These are phyloP conservation scores for Bathelium albidoporum DNA, from an alignment of 495 filamentous ascomycete genomes.

Conservation along the genomic window DNA sequence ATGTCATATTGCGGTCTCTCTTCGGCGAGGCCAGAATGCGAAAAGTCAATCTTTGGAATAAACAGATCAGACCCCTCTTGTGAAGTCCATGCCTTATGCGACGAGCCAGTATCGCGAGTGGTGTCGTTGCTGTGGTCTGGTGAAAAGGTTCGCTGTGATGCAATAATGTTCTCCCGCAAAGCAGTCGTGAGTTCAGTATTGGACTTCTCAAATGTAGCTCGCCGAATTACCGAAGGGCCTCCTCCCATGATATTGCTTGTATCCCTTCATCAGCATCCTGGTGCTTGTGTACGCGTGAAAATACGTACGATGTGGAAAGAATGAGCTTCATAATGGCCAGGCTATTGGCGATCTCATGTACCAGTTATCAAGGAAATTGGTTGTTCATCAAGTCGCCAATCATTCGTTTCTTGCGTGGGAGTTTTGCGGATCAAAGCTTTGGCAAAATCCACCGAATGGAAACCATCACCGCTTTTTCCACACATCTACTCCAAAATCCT, in stretches of 20 bases:
- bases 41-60: constrained; percentile 67
- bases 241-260: constrained; percentile 74
- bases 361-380: too few species aligned
- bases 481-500: constrained; percentile 26
- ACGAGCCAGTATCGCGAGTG: constrained; percentile 17
- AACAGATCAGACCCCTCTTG: constrained; percentile 51
- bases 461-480: constrained; percentile 23
- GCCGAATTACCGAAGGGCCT: constrained; percentile 70
- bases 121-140: constrained; percentile 21
- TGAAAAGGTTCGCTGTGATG: constrained; percentile 13
- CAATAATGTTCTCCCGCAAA: constrained; percentile 63
- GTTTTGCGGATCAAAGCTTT: neutral
- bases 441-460: neutral
- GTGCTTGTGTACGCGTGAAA: constrained; percentile 8
- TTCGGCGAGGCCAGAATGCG: constrained; percentile 59
- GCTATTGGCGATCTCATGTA: too few species aligned
- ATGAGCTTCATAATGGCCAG: constrained; percentile 72
- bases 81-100: constrained; percentile 52
- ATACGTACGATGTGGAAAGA: constrained; percentile 71
- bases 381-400: too few species aligned
- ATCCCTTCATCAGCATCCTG: constrained; percentile 11
- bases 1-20: constrained; percentile 79
- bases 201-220: constrained; percentile 60
- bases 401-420: neutral
- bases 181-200: constrained; percentile 81